Conservation (phyloP, 2,329 filamentous ascomycete species). For the Botryosphaeria dothidea region DNA sequence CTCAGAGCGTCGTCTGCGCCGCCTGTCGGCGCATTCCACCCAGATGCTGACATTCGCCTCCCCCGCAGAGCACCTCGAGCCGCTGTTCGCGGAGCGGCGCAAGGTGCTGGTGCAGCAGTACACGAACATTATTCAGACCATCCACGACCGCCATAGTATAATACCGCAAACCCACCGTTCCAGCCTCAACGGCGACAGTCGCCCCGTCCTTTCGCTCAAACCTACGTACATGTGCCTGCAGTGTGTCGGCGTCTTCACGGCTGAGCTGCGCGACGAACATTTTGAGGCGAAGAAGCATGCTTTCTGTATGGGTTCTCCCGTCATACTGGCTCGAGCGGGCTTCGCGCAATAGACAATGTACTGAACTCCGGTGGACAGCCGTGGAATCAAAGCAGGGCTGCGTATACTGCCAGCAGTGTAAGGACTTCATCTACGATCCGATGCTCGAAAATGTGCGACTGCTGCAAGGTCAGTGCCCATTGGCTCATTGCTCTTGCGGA, state of each 20-base stretch:
- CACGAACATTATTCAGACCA: slow-evolving; percentile 68
- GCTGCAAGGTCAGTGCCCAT: slow-evolving; percentile 59
- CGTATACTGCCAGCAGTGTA: slow-evolving; percentile 78
- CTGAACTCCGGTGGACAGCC: slow-evolving; percentile 50
- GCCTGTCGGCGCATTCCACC: not conserved
- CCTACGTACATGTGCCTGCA: slow-evolving; percentile 67
- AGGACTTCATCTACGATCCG: slow-evolving; percentile 81
- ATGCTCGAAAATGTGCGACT: slow-evolving; percentile 74
- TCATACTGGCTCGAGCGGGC: slow-evolving; percentile 14
- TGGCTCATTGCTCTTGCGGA: too few relatives aligned
- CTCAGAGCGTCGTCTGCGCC: not conserved
- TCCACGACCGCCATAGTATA: slow-evolving; percentile 67
- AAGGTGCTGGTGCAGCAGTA: slow-evolving; percentile 72
- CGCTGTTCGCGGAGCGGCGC: slow-evolving; percentile 66
- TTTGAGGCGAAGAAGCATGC: slow-evolving; percentile 69
- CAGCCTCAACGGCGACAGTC: slow-evolving; percentile 52
- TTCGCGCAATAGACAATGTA: not conserved
- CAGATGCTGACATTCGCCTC: slow-evolving; percentile 1
- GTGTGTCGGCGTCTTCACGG: slow-evolving; percentile 68
- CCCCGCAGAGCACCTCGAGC: slow-evolving; percentile 69
- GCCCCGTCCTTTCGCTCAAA: slow-evolving; percentile 57
- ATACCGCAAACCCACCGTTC: slow-evolving; percentile 64
- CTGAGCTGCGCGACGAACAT: slow-evolving; percentile 67
- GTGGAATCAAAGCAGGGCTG: slow-evolving; percentile 75
- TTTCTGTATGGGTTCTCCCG: slow-evolving; percentile 62